Percentiles rank a stretch among this genome's conserved stretches.
phyloP scores from a whole-genome alignment of 2,329 filamentous ascomycete species.

The Moelleriella libera region DNA sequence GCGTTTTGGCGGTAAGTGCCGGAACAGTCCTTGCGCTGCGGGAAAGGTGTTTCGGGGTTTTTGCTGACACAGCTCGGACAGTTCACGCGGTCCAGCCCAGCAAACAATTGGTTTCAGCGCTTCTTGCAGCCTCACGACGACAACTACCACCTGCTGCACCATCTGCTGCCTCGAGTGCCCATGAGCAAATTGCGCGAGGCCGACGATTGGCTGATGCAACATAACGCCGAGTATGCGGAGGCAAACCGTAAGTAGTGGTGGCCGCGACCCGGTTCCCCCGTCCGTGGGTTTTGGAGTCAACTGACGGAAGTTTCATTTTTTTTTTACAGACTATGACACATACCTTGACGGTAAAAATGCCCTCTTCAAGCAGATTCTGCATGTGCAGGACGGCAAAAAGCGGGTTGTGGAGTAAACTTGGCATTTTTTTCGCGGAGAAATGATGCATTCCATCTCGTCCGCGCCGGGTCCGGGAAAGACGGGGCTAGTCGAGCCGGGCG shows the following conservation, averaged over 20 bases:
- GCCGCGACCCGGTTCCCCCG: neutral
- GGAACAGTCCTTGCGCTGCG: neutral
- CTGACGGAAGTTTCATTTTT: neutral
- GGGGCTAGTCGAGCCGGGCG: too few relatives aligned
- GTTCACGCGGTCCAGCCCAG: slow-evolving; percentile 1
- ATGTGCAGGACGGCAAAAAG: neutral
- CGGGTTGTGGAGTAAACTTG: neutral
- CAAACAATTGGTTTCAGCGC: neutral
- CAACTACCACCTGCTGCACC: slow-evolving; percentile 1
- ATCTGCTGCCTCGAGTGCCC: neutral
- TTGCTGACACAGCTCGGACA: neutral
- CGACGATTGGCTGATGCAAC: neutral
- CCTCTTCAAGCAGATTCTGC: neutral
- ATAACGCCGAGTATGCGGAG: neutral
- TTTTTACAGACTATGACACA: neutral
- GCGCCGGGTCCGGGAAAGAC: too few relatives aligned
- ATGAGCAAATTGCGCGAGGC: neutral
- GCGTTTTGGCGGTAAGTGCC: neutral
- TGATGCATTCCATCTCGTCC: too few relatives aligned
- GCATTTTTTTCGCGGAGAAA: too few relatives aligned
- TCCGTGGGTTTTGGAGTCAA: too few relatives aligned
- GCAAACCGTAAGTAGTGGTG: neutral
- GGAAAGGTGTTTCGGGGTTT: neutral
- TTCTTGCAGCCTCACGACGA: neutral
- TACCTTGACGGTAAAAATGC: neutral